phyloP scores from a whole-genome alignment of 306 rosid genomes.

The Datisca glomerata region DNA sequence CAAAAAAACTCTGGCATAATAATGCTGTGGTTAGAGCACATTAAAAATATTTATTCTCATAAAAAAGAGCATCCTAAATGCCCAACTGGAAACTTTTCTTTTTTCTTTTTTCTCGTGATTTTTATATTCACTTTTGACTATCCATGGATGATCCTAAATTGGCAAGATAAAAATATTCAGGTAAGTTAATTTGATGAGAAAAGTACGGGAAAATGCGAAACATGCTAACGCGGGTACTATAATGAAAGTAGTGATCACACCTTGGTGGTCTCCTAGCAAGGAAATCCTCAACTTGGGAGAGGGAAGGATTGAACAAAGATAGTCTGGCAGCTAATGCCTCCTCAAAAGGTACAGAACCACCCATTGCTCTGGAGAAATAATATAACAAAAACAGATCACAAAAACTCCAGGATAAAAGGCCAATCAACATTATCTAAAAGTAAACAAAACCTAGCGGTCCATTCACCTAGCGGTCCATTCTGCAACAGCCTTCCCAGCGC shows the following conservation, averaged over 20 bases:
- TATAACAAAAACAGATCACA: constrained; percentile 19
- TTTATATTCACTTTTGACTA: too few species aligned
- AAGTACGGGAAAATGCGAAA: too few species aligned
- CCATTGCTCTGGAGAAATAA: constrained; percentile 64
- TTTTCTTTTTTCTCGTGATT: too few species aligned
- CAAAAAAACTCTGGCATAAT: background rate
- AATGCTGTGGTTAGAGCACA: background rate
- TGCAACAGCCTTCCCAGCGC: constrained; percentile 94
- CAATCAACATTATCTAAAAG: too few species aligned
- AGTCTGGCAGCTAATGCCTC: constrained; percentile 94
- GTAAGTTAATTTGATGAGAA: too few species aligned
- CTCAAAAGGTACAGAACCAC: constrained; percentile 93
- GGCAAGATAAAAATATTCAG: too few species aligned
- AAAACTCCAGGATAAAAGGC: constrained; percentile 5
- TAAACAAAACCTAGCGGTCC: constrained; percentile 1
- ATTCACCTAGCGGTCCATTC: constrained; percentile 88
- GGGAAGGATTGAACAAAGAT: constrained; percentile 71
- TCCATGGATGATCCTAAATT: too few species aligned
- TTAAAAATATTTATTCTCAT: background rate
- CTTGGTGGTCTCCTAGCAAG: constrained; percentile 67
- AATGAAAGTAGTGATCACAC: constrained; percentile 33
- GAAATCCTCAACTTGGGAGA: constrained; percentile 69
- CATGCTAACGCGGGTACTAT: too few species aligned
- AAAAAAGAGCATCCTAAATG: background rate
- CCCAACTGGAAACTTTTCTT: background rate